phyloP scores from a whole-genome alignment of 257 asterid genomes.

The Ehretia macrophylla region DNA sequence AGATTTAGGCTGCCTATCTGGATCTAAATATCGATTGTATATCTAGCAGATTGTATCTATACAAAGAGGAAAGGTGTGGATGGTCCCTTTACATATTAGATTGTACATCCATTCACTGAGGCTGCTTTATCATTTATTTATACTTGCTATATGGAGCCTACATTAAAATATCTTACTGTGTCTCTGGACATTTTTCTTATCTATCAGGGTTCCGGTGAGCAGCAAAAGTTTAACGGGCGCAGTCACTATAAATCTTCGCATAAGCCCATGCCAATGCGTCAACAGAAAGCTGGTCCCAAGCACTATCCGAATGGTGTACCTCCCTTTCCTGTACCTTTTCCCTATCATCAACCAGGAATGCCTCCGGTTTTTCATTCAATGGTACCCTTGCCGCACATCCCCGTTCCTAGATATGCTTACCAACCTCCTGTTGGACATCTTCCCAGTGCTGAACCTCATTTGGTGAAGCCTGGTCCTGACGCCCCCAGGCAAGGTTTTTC shows the following conservation, averaged over 20 bases:
- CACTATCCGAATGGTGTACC: conserved; percentile 52
- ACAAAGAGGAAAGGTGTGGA: background rate
- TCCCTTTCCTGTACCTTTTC: conserved; percentile 45
- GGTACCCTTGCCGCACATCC: conserved; percentile 49
- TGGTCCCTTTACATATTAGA: background rate
- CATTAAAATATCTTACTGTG: background rate
- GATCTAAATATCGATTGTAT: background rate
- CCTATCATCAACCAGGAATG: conserved; percentile 42
- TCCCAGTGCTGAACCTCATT: conserved; percentile 41
- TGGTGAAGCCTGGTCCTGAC: conserved; percentile 40
- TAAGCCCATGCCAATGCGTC: conserved; percentile 45
- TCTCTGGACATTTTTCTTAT: conserved; percentile 7
- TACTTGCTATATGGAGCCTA: background rate
- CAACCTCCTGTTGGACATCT: conserved; percentile 44
- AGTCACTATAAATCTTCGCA: conserved; percentile 46
- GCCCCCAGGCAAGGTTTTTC: conserved; percentile 39
- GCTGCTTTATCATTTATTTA: no score
- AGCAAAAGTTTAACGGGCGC: conserved; percentile 54
- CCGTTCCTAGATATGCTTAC: conserved; percentile 56
- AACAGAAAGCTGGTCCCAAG: conserved; percentile 55
- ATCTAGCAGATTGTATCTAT: background rate
- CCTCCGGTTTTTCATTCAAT: conserved; percentile 49
- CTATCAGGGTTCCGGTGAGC: conserved; percentile 55
- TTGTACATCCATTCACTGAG: background rate
- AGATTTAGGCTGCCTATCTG: background rate